Evolutionary conservation across 495 filamentous ascomycete genomes (phyloP), one percentile per base, ranked within the genome.

Genomic region (Echria macrotheca): DNA sequence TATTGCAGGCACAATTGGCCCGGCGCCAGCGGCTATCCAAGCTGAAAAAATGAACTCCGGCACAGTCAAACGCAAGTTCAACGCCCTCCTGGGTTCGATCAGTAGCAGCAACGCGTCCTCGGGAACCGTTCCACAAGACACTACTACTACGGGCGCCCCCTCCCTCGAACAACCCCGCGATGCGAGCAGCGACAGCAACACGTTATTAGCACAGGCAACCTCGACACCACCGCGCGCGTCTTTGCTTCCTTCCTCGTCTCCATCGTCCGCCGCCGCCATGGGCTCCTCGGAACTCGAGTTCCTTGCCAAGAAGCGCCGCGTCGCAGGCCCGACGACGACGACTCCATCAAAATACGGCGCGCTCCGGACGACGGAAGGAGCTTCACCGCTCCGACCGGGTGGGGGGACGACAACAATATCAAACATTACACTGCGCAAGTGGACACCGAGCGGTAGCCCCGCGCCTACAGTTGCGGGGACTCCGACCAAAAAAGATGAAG

Each of bases 41-140:
- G 8, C 15, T 26, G 19, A 10, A 41, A 50, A n/a, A 29, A 79
- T 78, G 75, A 78, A 78, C 60, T 60, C 70, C n/a, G n/a, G n/a
- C 45, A 76, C 70, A 8, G 63, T 66, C n/a, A 79, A 79, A 60
- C 65, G 76, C 39, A 79, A 79, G 59, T 79, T 79, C 64, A 77
- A 79, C 57, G 67, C 74, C 50, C 68, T 79, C 12, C 56, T 79
- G 11, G 73, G 75, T 50, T 71, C 73, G 41, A 71, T 79, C 44
- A 69, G 75, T 63, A 67, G 50, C 57, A 63, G 55, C 42, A 44
- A 50, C 29, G 41, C 58, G 28, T 58, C 55, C 21, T 49, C 52
- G n/a, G n/a, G n/a, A n/a, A n/a, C 19, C 23, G 26, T 17, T 38
- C 28, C 36, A 21, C 46, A 33, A 19, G 28, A 38, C 51, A 38